These are phyloP conservation scores for Beauveria asiatica DNA, from an alignment of 2,329 filamentous ascomycete species.

Conservation along the genomic window DNA sequence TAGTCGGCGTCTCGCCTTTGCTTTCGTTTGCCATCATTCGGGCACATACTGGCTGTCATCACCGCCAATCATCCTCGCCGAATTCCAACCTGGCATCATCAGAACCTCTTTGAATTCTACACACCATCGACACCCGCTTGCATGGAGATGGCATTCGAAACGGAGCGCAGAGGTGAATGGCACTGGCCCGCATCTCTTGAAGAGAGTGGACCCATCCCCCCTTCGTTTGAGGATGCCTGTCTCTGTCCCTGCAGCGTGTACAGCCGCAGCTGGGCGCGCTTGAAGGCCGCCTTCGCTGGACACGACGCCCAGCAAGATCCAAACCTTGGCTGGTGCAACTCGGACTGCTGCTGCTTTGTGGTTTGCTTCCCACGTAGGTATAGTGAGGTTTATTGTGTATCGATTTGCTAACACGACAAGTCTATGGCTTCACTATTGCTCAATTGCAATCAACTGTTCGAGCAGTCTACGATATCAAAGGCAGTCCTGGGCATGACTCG, in stretches of 20 bases:
- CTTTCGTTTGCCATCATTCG: not conserved
- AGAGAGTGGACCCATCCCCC: not conserved
- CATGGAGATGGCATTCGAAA: slow-evolving; percentile 10
- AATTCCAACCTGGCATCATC: slow-evolving; percentile 14
- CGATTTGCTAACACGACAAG: slow-evolving; percentile 15
- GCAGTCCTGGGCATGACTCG: slow-evolving; percentile 18
- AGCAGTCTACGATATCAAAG: slow-evolving; percentile 24
- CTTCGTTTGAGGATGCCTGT: slow-evolving; percentile 11
- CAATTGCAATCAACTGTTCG: slow-evolving; percentile 24
- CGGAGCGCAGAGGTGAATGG: slow-evolving; percentile 6
- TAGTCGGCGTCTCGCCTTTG: not conserved
- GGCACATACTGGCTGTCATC: not conserved
- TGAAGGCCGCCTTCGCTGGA: slow-evolving; percentile 17
- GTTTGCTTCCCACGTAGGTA: slow-evolving; percentile 21
- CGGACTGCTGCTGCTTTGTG: slow-evolving; percentile 18
- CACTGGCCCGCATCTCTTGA: not conserved
- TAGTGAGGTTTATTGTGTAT: not conserved
- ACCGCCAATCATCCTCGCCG: slow-evolving; percentile 10
- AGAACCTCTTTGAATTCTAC: slow-evolving; percentile 9
- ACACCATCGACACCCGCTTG: slow-evolving; percentile 8
- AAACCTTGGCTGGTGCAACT: slow-evolving; percentile 15
- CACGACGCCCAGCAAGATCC: slow-evolving; percentile 14
- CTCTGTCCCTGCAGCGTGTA: slow-evolving; percentile 22
- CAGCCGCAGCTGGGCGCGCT: slow-evolving; percentile 18
- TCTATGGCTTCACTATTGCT: slow-evolving; percentile 22